Base-by-base conservation (phyloP, 345 rosid genomes). In the Tarenaya hassleriana region DNA sequence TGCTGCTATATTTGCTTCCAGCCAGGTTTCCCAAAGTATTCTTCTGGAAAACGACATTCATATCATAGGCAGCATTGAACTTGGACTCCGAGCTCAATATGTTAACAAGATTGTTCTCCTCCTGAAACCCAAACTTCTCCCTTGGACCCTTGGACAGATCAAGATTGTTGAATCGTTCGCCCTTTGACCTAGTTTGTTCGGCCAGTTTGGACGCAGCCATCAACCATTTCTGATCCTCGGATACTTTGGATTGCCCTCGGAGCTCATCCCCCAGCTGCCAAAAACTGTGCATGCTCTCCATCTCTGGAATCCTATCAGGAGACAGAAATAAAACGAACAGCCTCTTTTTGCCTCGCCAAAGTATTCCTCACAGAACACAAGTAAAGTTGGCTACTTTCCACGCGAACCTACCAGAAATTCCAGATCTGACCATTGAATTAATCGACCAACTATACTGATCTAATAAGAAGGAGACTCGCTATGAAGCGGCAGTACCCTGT, bases 211-310 rank as follows among this genome's bases (percentile, higher is more conserved):
- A 83, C 20, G 97, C 95, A 72, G 74, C 97, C 86, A 84, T 64
- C 32, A 78, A 43, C 97, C 97, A 90, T 33, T 84, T 69, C 33
- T 79, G 86, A 67, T 90, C 97, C 77, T 90, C 94, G 2, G 88
- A 45, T 34, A 63, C 77, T 75, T 75, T 90, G 4, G 86, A 71
- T 60, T 83, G 95, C 46, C 90, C 95, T 57, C 97, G 83, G 56
- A 90, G 91, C 60, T 90, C 95, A 63, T 90, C 97, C 19, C 94
- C 97, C 67, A 90, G 62, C 66, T 86, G 90, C 95, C 97, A 90
- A 67, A 79, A 86, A 80, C 84, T 86, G 34, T 11, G 54, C 60
- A 62, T 54, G 49, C 33, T 62, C 43, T 62, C 67, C 67, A 62
- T 62, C 55, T 47, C 41, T 44, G 11, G 46, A 47, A 47, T 52